Evolutionary conservation across 106 monocot species (phyloP), one percentile per base, ranked within the genome.

Genomic region (Dendrobium catenatum): DNA sequence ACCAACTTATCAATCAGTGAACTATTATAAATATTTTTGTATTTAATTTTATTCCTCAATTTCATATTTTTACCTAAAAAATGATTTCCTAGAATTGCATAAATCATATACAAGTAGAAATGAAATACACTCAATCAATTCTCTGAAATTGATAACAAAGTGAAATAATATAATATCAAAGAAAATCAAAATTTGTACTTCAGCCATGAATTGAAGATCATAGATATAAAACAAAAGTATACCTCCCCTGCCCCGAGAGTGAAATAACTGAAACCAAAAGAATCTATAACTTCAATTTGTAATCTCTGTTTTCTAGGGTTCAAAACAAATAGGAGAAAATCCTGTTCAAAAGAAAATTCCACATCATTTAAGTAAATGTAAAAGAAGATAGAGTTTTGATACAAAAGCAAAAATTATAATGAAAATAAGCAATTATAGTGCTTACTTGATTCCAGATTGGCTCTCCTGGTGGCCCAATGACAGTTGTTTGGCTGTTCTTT

Each of bases 371-470:
- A 73, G 10, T 24, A n/a, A 47, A 24, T 26, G 8, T 64, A 73
- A 6, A 84, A 84, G 27, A 68, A 72, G 4, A 66, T 72, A 42
- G 72, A 40, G 24, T 59, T 20, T 77, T 78, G 56, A 37, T 17
- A 20, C 59, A 49, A 83, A 47, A 84, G 80, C 37, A 17, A 26
- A 70, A 13, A 13, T 70, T 70, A 37, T 16, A 70, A 70, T 10
- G 37, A 70, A 70, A 1, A 8, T 15, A 70, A 37, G 15, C 0
- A 70, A 33, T 70, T 37, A 37, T 11, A 70, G 15, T 6, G 26
- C 64, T 81, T 66, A 97, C 96, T 80, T 97, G 96, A 82, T 97
- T 97, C 96, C 96, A 97, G 26, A 97, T 97, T 76, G 96, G 96
- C 82, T 94, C 89, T 66, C 96, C 96, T 78, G 94, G 96, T 78